Conservation (phyloP, 768 basidiomycete species). For the Pisolithus tinctorius region DNA sequence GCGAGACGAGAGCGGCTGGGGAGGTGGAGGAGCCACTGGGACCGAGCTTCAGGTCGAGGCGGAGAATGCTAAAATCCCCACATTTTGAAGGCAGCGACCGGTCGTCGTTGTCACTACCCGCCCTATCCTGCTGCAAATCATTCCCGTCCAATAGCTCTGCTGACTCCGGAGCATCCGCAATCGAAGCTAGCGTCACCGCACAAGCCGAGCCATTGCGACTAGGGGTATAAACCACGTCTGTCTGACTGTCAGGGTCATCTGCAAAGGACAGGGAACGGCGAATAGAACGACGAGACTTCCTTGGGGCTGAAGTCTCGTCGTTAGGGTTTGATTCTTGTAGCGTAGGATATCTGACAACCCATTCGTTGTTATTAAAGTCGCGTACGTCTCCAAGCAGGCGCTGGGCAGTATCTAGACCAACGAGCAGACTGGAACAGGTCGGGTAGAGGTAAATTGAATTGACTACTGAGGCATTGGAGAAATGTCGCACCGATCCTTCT, state of each 20-base stretch:
- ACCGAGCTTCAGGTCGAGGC: slow-evolving; percentile 89
- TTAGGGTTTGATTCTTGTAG: slow-evolving; percentile 41
- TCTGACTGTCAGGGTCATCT: slow-evolving; percentile 67
- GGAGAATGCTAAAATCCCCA: slow-evolving; percentile 79
- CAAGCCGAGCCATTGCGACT: slow-evolving; percentile 44
- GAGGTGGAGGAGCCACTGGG: slow-evolving; percentile 56
- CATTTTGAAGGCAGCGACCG: slow-evolving; percentile 36
- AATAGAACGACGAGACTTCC: slow-evolving; percentile 32
- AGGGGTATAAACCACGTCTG: slow-evolving; percentile 56
- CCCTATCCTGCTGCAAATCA: slow-evolving; percentile 11
- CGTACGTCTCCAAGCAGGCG: slow-evolving; percentile 62
- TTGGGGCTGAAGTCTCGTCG: slow-evolving; percentile 18
- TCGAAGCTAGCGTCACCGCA: slow-evolving; percentile 52
- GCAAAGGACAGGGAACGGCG: slow-evolving; percentile 78
- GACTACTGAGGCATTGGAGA: neutral
- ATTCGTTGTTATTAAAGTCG: slow-evolving; percentile 77
- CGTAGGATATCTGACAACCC: slow-evolving; percentile 86
- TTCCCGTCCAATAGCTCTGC: slow-evolving; percentile 13
- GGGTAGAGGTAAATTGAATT: neutral
- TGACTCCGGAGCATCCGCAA: slow-evolving; percentile 40
- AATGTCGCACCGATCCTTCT: slow-evolving; percentile 61
- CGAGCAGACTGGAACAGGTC: slow-evolving; percentile 38
- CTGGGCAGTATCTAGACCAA: slow-evolving; percentile 70
- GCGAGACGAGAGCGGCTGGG: slow-evolving; percentile 72
- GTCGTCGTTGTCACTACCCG: slow-evolving; percentile 20